These are phyloP conservation scores for Chlorociboria aeruginascens DNA, from an alignment of 495 filamentous ascomycete genomes.

Conservation along the genomic window DNA sequence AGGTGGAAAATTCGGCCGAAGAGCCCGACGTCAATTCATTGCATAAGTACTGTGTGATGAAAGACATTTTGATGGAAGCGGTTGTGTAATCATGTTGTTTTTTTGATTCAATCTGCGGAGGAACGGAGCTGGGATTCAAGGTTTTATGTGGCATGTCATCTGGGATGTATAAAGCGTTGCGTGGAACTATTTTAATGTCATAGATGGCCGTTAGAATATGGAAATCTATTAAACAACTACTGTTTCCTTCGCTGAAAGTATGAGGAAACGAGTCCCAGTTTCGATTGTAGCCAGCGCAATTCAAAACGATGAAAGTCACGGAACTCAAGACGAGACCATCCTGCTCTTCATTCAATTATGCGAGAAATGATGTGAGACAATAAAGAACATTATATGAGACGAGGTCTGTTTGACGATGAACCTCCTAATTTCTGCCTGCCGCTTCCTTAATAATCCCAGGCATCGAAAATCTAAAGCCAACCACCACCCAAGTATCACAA, in stretches of 20 bases:
- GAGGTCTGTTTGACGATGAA: constrained; percentile 1
- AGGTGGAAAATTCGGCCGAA: neutral
- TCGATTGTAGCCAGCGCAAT: too few relatives aligned
- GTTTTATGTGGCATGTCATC: neutral
- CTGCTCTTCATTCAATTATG: too few relatives aligned
- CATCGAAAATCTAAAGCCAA: neutral
- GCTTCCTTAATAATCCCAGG: neutral
- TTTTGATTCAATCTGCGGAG: neutral
- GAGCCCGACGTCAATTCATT: constrained; percentile 14
- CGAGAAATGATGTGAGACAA: too few relatives aligned
- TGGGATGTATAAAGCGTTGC: constrained; percentile 3
- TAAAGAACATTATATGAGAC: constrained; percentile 3
- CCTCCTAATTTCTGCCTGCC: neutral
- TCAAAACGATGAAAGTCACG: too few relatives aligned
- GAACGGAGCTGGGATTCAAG: neutral
- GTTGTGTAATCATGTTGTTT: neutral
- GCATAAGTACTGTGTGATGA: constrained; percentile 1
- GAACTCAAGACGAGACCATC: too few relatives aligned
- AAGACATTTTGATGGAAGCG: neutral
- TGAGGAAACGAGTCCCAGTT: too few relatives aligned
- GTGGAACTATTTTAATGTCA: constrained; percentile 1
- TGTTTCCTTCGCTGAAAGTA: too few relatives aligned
- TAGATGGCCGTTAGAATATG: neutral
- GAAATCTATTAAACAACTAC: too few relatives aligned
- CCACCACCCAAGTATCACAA: neutral